Percentiles rank a stretch among this genome's conserved stretches.
Conservation (phyloP, 257 asterid genomes). For the Solanum clarkiae region DNA sequence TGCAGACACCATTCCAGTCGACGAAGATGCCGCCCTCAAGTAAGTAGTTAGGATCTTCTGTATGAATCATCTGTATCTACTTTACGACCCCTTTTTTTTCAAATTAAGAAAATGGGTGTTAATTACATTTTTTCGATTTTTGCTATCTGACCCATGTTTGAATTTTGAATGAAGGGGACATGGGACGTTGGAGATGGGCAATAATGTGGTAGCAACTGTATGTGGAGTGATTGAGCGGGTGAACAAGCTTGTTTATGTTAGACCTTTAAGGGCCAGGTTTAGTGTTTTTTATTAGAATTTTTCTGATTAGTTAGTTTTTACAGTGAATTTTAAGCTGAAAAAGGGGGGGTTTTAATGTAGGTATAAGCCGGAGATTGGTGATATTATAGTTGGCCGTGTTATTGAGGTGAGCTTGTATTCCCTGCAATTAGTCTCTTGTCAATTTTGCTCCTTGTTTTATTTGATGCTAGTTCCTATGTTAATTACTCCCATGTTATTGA, state of each 20-base stretch:
- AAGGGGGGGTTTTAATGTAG: constrained; percentile 9
- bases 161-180: constrained; percentile 61
- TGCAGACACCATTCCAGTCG: constrained; percentile 74
- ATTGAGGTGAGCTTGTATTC: constrained; percentile 42
- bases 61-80: not conserved
- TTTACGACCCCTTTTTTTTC: not conserved
- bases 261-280: constrained; percentile 74
- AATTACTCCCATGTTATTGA: not conserved
- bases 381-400: constrained; percentile 87
- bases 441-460: not conserved
- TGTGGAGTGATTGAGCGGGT: constrained; percentile 98
- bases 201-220: constrained; percentile 56
- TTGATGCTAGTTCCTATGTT: not conserved
- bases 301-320: not conserved
- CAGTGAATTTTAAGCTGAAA: not conserved
- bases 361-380: constrained; percentile 94
- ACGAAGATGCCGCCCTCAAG: constrained; percentile 92
- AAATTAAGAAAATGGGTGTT: not conserved
- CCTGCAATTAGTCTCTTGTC: not conserved
- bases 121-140: not conserved
- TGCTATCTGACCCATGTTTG: not conserved
- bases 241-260: constrained; percentile 78
- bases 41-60: constrained; percentile 1
- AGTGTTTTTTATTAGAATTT: not conserved
- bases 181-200: constrained; percentile 72